Percentiles rank a stretch among this genome's conserved stretches.
These are phyloP conservation scores for Melampsora americana DNA, from an alignment of 1,284 basidiomycete genomes.

Conservation along the genomic window DNA sequence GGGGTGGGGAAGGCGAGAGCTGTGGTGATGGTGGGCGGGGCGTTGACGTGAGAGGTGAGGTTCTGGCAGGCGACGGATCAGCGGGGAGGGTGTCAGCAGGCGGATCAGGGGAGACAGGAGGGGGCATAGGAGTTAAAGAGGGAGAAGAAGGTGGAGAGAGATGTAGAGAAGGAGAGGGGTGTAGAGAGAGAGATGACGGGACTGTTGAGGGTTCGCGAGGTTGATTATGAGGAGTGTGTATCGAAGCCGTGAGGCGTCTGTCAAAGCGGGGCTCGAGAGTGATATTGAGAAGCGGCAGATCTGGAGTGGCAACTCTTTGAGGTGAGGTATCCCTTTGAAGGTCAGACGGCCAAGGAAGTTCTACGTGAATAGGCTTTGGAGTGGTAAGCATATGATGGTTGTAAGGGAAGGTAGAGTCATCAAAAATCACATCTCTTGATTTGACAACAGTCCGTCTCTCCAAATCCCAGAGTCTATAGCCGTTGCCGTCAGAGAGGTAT, in stretches of 20 bases:
- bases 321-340: too few species aligned
- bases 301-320: neutral
- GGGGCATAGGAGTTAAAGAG: too few species aligned
- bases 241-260: neutral
- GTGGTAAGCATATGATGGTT: neutral
- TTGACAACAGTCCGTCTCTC: neutral
- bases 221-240: neutral
- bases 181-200: neutral
- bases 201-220: neutral
- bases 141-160: neutral
- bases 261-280: neutral
- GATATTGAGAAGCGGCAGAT: neutral
- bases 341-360: neutral
- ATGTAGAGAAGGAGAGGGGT: neutral
- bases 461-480: neutral
- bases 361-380: neutral
- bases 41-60: too few species aligned
- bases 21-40: neutral
- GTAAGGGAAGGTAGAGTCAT: neutral
- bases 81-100: too few species aligned
- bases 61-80: too few species aligned
- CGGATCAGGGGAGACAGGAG: too few species aligned
- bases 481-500: neutral
- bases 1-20: neutral
- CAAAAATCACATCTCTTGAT: slow-evolving; percentile 14